Evolutionary conservation across 257 asterid species (phyloP), one percentile per base, ranked within the genome.

Genomic region (Nicotiana otophora): DNA sequence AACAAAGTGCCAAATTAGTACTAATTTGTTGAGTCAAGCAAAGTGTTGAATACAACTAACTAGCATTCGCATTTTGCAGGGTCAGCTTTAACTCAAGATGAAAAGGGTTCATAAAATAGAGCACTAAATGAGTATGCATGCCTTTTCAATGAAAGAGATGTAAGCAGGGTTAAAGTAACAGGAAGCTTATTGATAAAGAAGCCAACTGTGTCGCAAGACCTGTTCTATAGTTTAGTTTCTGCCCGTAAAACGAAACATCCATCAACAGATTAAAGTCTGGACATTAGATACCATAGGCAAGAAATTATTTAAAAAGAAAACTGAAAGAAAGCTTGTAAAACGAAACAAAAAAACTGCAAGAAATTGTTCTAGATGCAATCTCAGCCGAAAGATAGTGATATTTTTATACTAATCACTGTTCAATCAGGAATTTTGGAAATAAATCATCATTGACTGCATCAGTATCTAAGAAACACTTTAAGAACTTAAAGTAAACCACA

Each of bases 381-480:
- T 88, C 98, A 94, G 93, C 82, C 94, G 92, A 94, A 93, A 93
- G 95, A 94, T 94, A 92, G 95, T 94, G 97, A 89, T 72, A 34
- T 70, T 84, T 68, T 85, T 85, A 74, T 7, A 46, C 83, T 88
- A 88, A 94, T 90, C 95, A 91, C 88, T 36, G 42, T 31, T 14
- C 80, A 78, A 64, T 91, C 96, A 92, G 88, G 30, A 12, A 78
- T 2, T 10, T 23, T 20, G 77, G 61, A 34, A 15, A 69, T 48
- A 82, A 5, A 69, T 85, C 95, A 91, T 91, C 95, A 90, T n/a
- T n/a, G 92, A 89, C 84, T 81, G 90, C 91, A 80, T 42, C 19
- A 60, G 5, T 14, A 77, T 58, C 51, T 42, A 42, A 8, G 51
- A 82, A 19, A 46, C 16, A 39, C 84, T n/a, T 4, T 28, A 19